A percentile compares a stretch with the other conserved stretches of the same genome.
These are phyloP conservation scores for Bipolaris gigantea DNA, from an alignment of 2,329 filamentous ascomycete genomes.

Conservation along the genomic window DNA sequence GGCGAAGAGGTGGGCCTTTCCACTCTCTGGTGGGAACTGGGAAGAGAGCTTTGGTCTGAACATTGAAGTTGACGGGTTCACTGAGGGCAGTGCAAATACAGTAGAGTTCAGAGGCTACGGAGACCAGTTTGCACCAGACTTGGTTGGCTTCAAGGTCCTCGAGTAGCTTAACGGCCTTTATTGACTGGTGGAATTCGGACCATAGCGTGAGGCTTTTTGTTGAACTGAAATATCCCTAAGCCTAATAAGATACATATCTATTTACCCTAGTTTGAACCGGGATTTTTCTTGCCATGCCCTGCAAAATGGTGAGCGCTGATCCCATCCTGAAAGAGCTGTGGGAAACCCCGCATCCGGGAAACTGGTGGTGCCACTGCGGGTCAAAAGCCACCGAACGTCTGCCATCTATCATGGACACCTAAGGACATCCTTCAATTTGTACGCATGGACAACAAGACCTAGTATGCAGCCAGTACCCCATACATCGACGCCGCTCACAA, in stretches of 20 bases:
- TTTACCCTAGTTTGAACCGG: too few species aligned
- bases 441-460: background rate
- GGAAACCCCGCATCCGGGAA: constrained; percentile 2
- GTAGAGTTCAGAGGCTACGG: constrained; percentile 26
- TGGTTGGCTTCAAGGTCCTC: constrained; percentile 37
- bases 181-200: background rate
- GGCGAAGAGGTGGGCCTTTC: constrained; percentile 44
- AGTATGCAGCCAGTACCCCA: background rate
- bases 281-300: background rate
- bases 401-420: background rate
- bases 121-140: constrained; percentile 26
- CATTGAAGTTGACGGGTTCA: constrained; percentile 35
- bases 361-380: background rate
- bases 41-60: constrained; percentile 31
- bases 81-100: constrained; percentile 24
- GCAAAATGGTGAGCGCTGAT: background rate
- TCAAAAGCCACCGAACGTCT: constrained; percentile 1
- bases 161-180: constrained; percentile 4
- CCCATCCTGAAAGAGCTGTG: background rate
- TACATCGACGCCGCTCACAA: constrained; percentile 7
- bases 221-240: background rate
- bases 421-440: background rate
- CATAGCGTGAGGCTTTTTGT: background rate
- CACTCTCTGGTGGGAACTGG: constrained; percentile 48
- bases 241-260: background rate